Evolutionary conservation across 495 filamentous ascomycete genomes (phyloP).

Genomic region (Xanthoparmelia taractica): DNA sequence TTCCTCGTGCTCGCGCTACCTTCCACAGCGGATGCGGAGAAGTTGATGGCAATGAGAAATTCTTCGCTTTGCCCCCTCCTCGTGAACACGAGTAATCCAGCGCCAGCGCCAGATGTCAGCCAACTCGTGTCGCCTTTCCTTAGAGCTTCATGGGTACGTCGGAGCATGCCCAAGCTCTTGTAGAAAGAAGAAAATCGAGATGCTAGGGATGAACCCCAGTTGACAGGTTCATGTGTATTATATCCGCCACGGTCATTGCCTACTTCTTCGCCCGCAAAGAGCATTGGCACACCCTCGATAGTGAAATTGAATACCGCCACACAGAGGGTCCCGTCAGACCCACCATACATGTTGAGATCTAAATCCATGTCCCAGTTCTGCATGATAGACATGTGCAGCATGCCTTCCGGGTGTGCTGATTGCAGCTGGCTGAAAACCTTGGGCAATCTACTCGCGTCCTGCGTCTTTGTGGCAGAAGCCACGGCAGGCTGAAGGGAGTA

Average conservation of each 20-base stretch:
- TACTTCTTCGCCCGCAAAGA: conserved; percentile 8
- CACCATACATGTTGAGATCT: conserved; percentile 8
- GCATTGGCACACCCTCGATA: conserved; percentile 5
- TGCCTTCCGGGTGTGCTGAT: background rate
- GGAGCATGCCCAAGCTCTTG: background rate
- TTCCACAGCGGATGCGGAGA: background rate
- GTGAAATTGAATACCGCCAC: conserved; percentile 10
- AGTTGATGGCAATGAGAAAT: background rate
- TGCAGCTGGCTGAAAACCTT: background rate
- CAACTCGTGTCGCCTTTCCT: background rate
- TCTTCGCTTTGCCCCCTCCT: background rate
- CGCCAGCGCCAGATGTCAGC: background rate
- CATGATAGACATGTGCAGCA: conserved; percentile 12
- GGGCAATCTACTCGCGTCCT: conserved; percentile 1
- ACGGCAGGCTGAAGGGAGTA: conserved; percentile 12
- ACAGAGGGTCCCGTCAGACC: background rate
- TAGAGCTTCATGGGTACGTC: conserved; percentile 3
- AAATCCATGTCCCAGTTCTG: conserved; percentile 9
- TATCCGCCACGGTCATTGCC: conserved; percentile 7
- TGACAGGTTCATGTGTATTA: conserved; percentile 3
- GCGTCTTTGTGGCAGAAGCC: background rate
- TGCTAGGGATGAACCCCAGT: background rate
- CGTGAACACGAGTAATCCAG: background rate
- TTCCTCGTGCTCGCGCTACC: background rate
- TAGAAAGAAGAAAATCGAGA: conserved; percentile 2